Conservation (phyloP, 83 land plant species). For the Isoetes engelmannii region DNA sequence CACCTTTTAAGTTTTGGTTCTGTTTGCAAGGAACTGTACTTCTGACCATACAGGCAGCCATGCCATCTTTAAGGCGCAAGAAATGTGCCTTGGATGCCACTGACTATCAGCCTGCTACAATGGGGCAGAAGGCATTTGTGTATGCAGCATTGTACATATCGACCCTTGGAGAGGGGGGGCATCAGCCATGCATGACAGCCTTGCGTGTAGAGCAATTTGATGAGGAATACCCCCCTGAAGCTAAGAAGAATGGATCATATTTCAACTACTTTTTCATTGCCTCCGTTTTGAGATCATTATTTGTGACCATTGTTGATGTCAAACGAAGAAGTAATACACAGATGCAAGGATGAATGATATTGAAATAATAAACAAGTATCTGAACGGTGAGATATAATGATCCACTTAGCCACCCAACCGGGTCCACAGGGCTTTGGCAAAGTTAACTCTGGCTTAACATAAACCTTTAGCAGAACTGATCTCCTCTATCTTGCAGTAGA, state of each 20-base stretch:
- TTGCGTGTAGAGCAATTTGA: slow-evolving; percentile 56
- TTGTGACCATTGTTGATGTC: slow-evolving; percentile 34
- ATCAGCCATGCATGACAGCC: slow-evolving; percentile 44
- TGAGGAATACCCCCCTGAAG: slow-evolving; percentile 41
- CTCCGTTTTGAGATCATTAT: slow-evolving; percentile 31
- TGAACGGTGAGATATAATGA: too few relatives aligned
- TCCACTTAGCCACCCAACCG: too few relatives aligned
- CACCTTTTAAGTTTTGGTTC: too few relatives aligned
- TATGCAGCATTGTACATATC: slow-evolving; percentile 12
- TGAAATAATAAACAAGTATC: too few relatives aligned
- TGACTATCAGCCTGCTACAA: slow-evolving; percentile 4
- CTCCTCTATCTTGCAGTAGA: too few relatives aligned
- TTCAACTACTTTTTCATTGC: slow-evolving; percentile 51
- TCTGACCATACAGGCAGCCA: slow-evolving; percentile 6
- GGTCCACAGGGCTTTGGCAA: too few relatives aligned
- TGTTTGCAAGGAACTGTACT: slow-evolving; percentile 13
- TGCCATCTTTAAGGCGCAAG: slow-evolving; percentile 4
- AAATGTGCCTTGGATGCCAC: not conserved
- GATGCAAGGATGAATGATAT: too few relatives aligned
- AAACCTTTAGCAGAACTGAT: too few relatives aligned
- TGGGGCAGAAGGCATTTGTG: slow-evolving; percentile 7
- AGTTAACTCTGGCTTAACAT: too few relatives aligned
- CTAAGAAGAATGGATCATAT: slow-evolving; percentile 33
- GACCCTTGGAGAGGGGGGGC: slow-evolving; percentile 30
- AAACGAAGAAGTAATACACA: too few relatives aligned